These are phyloP conservation scores for Citrus maxima DNA, from an alignment of 345 rosid species.

Conservation along the genomic window DNA sequence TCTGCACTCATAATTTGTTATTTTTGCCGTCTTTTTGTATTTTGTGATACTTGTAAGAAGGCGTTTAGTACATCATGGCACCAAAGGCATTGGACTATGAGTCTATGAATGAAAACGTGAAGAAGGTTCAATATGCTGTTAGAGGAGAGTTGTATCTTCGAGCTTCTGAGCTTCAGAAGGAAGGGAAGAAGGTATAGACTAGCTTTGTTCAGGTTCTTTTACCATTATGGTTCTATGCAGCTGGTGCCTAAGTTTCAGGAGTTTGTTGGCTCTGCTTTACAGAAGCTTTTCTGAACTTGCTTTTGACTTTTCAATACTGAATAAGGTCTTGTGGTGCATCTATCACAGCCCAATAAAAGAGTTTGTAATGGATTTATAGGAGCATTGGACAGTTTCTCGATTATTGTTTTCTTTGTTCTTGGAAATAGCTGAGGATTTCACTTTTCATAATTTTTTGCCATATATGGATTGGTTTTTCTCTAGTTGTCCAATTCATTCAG, in stretches of 20 bases:
- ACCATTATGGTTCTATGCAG: not conserved
- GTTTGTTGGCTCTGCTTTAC: not conserved
- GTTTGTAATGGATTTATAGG: not conserved
- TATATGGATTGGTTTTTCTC: not conserved
- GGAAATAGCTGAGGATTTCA: not conserved
- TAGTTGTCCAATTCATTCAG: not conserved
- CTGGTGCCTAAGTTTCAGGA: conserved; percentile 1
- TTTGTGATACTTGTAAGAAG: conserved; percentile 17
- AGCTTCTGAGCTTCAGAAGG: conserved; percentile 99
- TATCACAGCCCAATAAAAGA: not conserved
- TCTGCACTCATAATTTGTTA: not conserved
- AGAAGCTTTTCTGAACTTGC: not conserved
- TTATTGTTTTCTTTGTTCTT: conserved; percentile 5
- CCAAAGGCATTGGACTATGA: conserved; percentile 70
- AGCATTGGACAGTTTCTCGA: not conserved
- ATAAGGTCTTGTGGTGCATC: not conserved
- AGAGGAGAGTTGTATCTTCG: conserved; percentile 98
- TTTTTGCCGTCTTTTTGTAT: not conserved
- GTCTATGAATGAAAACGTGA: conserved; percentile 77
- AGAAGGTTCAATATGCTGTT: conserved; percentile 93
- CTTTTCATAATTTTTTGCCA: not conserved
- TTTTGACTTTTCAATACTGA: not conserved
- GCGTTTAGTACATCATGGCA: conserved; percentile 46
- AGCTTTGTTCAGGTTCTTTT: conserved; percentile 2
- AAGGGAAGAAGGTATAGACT: conserved; percentile 82